Percentiles rank a stretch among this genome's conserved stretches.
These are phyloP conservation scores for Xylariales sp. DNA, from an alignment of 2,329 filamentous ascomycete species.

Conservation along the genomic window DNA sequence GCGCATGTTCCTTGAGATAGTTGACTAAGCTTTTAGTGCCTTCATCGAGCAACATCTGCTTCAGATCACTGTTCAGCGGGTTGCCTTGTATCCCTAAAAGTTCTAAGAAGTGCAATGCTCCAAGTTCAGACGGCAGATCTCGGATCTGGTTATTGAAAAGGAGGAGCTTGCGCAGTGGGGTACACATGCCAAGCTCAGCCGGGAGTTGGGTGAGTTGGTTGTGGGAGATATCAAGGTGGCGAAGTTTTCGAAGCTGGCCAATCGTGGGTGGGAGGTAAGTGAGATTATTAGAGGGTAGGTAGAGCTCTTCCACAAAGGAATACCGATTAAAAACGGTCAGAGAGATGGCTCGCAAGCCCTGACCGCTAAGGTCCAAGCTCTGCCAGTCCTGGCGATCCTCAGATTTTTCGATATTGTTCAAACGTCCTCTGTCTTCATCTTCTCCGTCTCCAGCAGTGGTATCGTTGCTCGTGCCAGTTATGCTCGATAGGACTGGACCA, in stretches of 20 bases:
- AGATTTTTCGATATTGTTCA: slow-evolving; percentile 62
- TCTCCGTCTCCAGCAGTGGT: slow-evolving; percentile 50
- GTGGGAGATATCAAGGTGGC: slow-evolving; percentile 80
- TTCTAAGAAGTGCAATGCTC: slow-evolving; percentile 83
- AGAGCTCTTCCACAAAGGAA: slow-evolving; percentile 84
- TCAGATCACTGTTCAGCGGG: slow-evolving; percentile 70
- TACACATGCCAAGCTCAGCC: slow-evolving; percentile 93
- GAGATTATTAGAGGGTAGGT: slow-evolving; percentile 90
- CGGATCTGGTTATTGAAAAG: slow-evolving; percentile 89
- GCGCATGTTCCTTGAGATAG: slow-evolving; percentile 77
- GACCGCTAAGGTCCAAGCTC: slow-evolving; percentile 92
- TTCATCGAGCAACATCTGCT: slow-evolving; percentile 78
- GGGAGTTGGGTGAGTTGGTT: slow-evolving; percentile 82
- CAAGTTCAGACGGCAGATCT: slow-evolving; percentile 79
- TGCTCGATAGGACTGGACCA: slow-evolving; percentile 45
- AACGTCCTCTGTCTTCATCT: slow-evolving; percentile 52
- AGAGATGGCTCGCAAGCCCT: slow-evolving; percentile 81
- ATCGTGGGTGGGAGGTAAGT: slow-evolving; percentile 74
- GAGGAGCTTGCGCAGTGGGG: slow-evolving; percentile 78
- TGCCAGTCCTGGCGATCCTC: slow-evolving; percentile 80
- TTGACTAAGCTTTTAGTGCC: slow-evolving; percentile 83
- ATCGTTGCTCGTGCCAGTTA: slow-evolving; percentile 30
- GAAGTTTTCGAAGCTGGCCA: slow-evolving; percentile 75
- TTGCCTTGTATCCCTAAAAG: slow-evolving; percentile 91
- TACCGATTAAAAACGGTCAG: slow-evolving; percentile 75